Base-by-base conservation (phyloP, 192 early-diverging fungal species). In the Coemansia sp. region DNA sequence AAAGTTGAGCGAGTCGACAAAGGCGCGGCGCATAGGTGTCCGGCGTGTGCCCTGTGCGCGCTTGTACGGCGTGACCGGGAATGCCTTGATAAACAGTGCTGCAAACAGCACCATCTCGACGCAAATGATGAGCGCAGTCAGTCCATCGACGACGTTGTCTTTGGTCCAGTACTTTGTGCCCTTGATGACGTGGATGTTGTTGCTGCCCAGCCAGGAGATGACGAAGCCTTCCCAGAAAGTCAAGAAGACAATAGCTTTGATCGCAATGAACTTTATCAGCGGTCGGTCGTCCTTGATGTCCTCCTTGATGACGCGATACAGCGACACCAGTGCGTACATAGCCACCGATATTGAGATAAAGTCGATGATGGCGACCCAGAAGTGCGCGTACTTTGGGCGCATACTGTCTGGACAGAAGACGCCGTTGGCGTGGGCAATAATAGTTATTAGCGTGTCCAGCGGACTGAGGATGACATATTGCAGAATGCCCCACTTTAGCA, bases 381-480 rank as follows among this genome's bases (percentile, higher is more conserved):
- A 62, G 54, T 86, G 76, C 20, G 83, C 87, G 67, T 79, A 88
- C 53, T 60, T 62, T 31, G 81, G 79, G 11, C 59, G 61, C 75
- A 82, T 84, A 50, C 74, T 80, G 47, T 81, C 79, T 7, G 81
- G 58, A 44, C 88, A 90, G 55, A 70, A 88, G 14, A 84, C 52
- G n/a, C 70, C 83, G n/a, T 69, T 58, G 28, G 72, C 74, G 39
- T 88, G 75, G 15, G 82, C 58, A 25, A 87, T 68, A 12, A 90
- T 79, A 3, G 84, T 77, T 11, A 81, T 63, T 15, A 88, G 43
- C 22, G 87, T 86, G 48, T 76, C 56, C 3, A 79, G 26, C 11
- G 83, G 83, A 39, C 83, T 75, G 58, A 90, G 58, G 8, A 87
- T 61, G 7, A 84, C 82, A 40, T 90, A 90, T 64, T 90, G 88